Base-by-base conservation (phyloP, 345 rosid genomes). In the Stellera chamaejasme region DNA sequence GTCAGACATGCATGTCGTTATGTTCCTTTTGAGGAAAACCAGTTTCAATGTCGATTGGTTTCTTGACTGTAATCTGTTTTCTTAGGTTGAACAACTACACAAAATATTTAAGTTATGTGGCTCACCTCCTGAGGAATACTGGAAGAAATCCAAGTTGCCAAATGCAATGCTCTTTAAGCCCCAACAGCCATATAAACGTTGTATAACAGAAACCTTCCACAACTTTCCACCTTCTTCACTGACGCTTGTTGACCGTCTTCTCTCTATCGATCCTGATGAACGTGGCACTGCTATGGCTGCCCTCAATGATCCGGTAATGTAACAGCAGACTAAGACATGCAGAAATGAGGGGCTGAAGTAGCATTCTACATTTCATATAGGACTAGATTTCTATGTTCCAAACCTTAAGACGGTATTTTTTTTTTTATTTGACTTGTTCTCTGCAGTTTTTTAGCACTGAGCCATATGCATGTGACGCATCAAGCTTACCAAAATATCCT, bases 101-200 rank as follows among this genome's bases (percentile, higher is more conserved):
- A 87, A 82, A 87, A 82, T 90, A 70, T 90, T 82, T 49, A 90
- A 87, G 65, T 73, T 87, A 65, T 90, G 97, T 66, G 97, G 96
- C 50, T 87, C 93, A 13, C 97, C 97, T 41, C 75, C 93, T 2
- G 96, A 90, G 66, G 86, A 73, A 39, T 90, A 90, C 61, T 87
- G 96, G 96, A 84, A 78, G 77, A 90, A 82, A 69, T 73, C 77
- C 43, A 90, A 81, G 65, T 76, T 87, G 69, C 90, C 93, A 16
- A 90, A 90, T 45, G 87, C 93, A n/a, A 82, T 84, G 6, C 75
- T 87, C 28, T 87, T 79, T 74, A 87, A 81, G 78, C 93, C 95
- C 8, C 87, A 81, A 45, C 88, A 81, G 25, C 88, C 90, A 1
- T 82, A 87, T 61, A 75, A 82, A 56, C 75, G 90, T n/a, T 79